Percentiles rank a stretch among this genome's conserved stretches.
Conservation (phyloP, 208 protist genomes). For the Trypanosoma brucei region DNA sequence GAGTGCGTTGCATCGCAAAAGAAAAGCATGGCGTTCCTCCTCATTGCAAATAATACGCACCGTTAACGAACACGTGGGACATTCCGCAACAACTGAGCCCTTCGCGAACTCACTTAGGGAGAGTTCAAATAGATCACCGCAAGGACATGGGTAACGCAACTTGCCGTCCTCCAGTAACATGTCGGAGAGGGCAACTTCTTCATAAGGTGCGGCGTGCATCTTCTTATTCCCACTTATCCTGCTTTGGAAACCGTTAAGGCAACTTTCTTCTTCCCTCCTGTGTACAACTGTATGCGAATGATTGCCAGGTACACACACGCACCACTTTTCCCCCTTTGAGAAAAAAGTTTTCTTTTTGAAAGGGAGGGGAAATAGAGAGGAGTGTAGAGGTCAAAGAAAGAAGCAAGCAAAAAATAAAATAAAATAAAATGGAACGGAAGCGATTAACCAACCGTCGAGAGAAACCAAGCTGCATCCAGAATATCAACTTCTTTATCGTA, state of each 20-base stretch:
- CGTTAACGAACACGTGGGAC: slow-evolving; percentile 87
- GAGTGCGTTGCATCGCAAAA: slow-evolving; percentile 10
- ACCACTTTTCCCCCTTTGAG: too few species aligned
- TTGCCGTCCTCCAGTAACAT: slow-evolving; percentile 71
- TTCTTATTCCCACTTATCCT: neutral
- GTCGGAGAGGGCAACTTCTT: slow-evolving; percentile 79
- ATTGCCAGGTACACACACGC: too few species aligned
- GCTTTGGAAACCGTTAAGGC: neutral
- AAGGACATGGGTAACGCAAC: slow-evolving; percentile 87
- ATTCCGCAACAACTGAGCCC: slow-evolving; percentile 75
- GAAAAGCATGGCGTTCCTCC: slow-evolving; percentile 44
- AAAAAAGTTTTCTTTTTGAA: too few species aligned
- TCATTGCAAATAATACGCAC: slow-evolving; percentile 71
- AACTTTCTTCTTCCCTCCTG: slow-evolving; percentile 1
- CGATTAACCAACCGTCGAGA: too few species aligned
- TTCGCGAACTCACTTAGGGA: slow-evolving; percentile 61
- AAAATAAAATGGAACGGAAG: too few species aligned
- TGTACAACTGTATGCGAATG: neutral
- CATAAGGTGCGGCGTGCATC: slow-evolving; percentile 87
- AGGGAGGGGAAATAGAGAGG: too few species aligned
- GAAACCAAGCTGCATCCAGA: too few species aligned
- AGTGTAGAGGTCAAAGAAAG: too few species aligned
- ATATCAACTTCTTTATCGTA: too few species aligned
- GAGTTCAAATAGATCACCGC: slow-evolving; percentile 89
- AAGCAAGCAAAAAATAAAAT: too few species aligned